phyloP scores from a whole-genome alignment of 768 basidiomycete species.

The Suillus bovinus region DNA sequence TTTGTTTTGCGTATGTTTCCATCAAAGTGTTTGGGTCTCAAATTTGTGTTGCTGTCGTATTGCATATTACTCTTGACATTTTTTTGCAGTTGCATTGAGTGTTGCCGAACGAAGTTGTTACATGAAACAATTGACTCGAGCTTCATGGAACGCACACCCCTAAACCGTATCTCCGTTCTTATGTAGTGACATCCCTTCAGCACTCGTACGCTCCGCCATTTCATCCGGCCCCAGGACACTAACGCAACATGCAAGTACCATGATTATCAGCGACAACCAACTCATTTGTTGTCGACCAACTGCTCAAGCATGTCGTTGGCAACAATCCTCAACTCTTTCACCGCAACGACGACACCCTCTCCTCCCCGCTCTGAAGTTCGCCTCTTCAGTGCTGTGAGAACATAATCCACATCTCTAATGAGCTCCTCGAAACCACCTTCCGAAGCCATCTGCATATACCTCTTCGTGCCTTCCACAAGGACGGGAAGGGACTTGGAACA shows the following conservation, averaged over 20 bases:
- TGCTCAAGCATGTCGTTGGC: background rate
- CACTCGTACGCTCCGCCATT: background rate
- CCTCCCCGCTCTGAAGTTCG: background rate
- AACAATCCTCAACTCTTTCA: background rate
- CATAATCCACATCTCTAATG: background rate
- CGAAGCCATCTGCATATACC: background rate
- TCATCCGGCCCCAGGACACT: background rate
- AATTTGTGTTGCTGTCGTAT: background rate
- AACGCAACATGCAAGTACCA: background rate
- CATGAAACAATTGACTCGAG: background rate
- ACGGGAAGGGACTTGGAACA: background rate
- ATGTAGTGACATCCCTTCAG: background rate
- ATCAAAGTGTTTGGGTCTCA: background rate
- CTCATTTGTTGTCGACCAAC: background rate
- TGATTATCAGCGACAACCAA: background rate
- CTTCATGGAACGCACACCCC: background rate
- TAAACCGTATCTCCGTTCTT: background rate
- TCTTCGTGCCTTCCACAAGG: background rate
- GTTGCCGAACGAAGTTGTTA: background rate
- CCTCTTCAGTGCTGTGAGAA: background rate
- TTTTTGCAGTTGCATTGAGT: background rate
- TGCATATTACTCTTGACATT: background rate
- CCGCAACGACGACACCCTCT: background rate
- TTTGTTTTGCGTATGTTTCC: background rate
- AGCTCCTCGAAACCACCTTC: rapidly evolving